Evolutionary conservation across 768 basidiomycete genomes (phyloP).

Genomic region (Leccinum subgranulosum): DNA sequence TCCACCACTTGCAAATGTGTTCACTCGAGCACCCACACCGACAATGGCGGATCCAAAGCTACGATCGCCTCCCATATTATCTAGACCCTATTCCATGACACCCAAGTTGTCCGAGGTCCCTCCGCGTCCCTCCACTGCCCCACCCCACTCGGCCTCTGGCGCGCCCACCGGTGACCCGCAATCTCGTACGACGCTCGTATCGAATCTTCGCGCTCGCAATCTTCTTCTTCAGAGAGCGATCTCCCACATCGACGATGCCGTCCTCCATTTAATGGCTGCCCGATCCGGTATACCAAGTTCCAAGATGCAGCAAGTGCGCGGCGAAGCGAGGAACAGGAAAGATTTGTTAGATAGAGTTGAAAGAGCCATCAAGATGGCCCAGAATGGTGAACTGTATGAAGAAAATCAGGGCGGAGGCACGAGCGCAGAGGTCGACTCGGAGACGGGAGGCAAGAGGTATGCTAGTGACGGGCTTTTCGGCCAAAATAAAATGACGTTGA

Average conservation of each 20-base stretch:
- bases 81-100: conserved; percentile 11
- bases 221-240: conserved; percentile 32
- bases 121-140: conserved; percentile 27
- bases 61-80: conserved; percentile 1
- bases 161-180: conserved; percentile 12
- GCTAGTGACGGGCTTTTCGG: conserved; percentile 1
- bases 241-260: conserved; percentile 31
- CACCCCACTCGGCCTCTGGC: conserved; percentile 21
- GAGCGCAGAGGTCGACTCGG: not conserved
- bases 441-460: conserved; percentile 14
- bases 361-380: conserved; percentile 29
- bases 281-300: conserved; percentile 31
- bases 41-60: conserved; percentile 8
- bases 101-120: conserved; percentile 11
- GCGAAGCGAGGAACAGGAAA: conserved; percentile 30
- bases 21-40: conserved; percentile 11
- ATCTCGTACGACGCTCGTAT: conserved; percentile 21
- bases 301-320: conserved; percentile 30
- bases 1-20: conserved; percentile 16
- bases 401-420: conserved; percentile 1
- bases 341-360: conserved; percentile 30
- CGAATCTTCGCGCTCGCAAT: conserved; percentile 29
- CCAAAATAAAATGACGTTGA: conserved; percentile 4
- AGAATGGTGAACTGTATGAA: conserved; percentile 12
- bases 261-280: conserved; percentile 29